phyloP scores from a whole-genome alignment of 306 rosid genomes.

The Dryas drummondii region DNA sequence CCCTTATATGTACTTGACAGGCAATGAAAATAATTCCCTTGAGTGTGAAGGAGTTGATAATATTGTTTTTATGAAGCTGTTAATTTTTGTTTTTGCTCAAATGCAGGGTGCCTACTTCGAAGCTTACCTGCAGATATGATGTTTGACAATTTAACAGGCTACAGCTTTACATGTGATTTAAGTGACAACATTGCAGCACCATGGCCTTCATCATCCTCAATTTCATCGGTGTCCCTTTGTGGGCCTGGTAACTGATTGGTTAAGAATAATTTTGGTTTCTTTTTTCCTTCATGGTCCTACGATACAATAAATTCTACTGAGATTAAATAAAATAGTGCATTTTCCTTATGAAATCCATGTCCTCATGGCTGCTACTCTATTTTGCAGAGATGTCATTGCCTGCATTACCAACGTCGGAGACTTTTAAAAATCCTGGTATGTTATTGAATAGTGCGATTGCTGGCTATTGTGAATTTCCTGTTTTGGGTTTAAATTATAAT shows the following conservation, averaged over 20 bases:
- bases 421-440: constrained; percentile 77
- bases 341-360: constrained; percentile 1
- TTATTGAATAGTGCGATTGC: constrained; percentile 15
- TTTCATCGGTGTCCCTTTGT: constrained; percentile 79
- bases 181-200: constrained; percentile 92
- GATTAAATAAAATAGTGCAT: constrained; percentile 14
- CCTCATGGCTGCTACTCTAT: constrained; percentile 11
- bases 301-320: background rate
- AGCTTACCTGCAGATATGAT: constrained; percentile 86
- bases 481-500: background rate
- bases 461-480: background rate
- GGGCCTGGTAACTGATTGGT: constrained; percentile 74
- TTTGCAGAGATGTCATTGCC: constrained; percentile 98
- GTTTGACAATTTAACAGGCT: constrained; percentile 76
- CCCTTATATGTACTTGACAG: background rate
- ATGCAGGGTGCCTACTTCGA: constrained; percentile 88
- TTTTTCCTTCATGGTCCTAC: background rate
- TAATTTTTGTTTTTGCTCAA: constrained; percentile 14
- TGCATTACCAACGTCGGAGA: constrained; percentile 83
- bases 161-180: constrained; percentile 91
- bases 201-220: constrained; percentile 91
- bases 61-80: constrained; percentile 3
- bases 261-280: constrained; percentile 7
- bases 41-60: background rate
- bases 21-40: background rate